These are phyloP conservation scores for Datura wrightii DNA, from an alignment of 257 asterid species.

Conservation along the genomic window DNA sequence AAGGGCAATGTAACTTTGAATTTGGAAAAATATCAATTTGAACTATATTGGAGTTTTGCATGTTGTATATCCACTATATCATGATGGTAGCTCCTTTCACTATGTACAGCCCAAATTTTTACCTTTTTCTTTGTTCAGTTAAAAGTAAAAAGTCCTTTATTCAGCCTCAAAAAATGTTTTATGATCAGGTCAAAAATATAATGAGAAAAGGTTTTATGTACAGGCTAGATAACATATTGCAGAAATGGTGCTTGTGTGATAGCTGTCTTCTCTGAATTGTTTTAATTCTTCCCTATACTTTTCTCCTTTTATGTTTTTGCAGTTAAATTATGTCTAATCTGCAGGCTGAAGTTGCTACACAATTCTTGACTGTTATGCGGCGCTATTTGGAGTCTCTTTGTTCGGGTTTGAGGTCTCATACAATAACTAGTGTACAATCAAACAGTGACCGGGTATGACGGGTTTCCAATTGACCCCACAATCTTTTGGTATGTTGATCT, in stretches of 20 bases:
- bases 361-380: constrained; percentile 63
- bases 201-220: neutral
- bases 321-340: constrained; percentile 26
- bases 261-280: neutral
- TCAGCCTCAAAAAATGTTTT: neutral
- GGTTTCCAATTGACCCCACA: constrained; percentile 4
- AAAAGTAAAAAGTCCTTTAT: neutral
- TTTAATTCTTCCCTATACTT: neutral
- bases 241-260: constrained; percentile 24
- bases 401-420: constrained; percentile 78
- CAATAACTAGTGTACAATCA: constrained; percentile 83
- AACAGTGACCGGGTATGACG: constrained; percentile 68
- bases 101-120: neutral
- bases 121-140: neutral
- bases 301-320: neutral
- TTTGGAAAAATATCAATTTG: constrained; percentile 14
- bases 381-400: constrained; percentile 77
- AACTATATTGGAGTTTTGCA: neutral
- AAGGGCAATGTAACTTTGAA: neutral
- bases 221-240: neutral
- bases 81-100: neutral
- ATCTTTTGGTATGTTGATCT: constrained; percentile 17
- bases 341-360: constrained; percentile 82
- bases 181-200: neutral
- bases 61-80: neutral